Base-by-base conservation (phyloP, 495 filamentous ascomycete genomes). In the Aspergillus hancockii region DNA sequence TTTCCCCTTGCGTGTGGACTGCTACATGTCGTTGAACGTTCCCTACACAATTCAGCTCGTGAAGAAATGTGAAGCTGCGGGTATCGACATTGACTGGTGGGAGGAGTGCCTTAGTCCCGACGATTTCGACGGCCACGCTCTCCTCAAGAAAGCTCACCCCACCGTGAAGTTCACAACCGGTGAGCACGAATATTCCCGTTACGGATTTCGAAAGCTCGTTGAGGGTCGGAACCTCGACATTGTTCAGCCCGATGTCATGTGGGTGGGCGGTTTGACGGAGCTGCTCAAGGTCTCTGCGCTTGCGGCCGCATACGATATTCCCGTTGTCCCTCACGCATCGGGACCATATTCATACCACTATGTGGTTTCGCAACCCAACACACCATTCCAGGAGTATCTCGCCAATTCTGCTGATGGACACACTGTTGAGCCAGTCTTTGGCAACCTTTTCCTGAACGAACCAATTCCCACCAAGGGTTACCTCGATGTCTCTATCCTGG, bases 311-410 rank as follows among this genome's bases (percentile, higher is more conserved):
- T 97, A 96, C 72, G 92, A 97, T 67, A 88, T 97, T 40, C 91
- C 91, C 28, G 91, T 97, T 4, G 91, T 96, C n/a, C 92, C 92
- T 19, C 92, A 97, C 67, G 92, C 92, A 8, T 92, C 88, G 54
- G 92, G 92, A 4, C 88, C 92, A 3, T 96, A 97, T 79, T 92
- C 89, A 61, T 97, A 97, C 76, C 92, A 97, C 76, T 96, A 92
- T 63, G 92, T 96, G 45, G 85, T 95, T 62, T 92, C 90, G 40
- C 92, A 96, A 72, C 83, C 88, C 19, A 96, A 96, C 75, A 88
- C 88, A 40, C 92, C 92, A 19, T 97, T 96, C 80, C 91, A 96
- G 72, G 92, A 97, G 74, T 96, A 97, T 63, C 83, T 97, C 10
- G 91, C 92, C 63, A 96, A 96, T 72, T 94, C 90, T 0, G 81